Conservation (phyloP, 345 rosid species). For the Camelina neglecta region DNA sequence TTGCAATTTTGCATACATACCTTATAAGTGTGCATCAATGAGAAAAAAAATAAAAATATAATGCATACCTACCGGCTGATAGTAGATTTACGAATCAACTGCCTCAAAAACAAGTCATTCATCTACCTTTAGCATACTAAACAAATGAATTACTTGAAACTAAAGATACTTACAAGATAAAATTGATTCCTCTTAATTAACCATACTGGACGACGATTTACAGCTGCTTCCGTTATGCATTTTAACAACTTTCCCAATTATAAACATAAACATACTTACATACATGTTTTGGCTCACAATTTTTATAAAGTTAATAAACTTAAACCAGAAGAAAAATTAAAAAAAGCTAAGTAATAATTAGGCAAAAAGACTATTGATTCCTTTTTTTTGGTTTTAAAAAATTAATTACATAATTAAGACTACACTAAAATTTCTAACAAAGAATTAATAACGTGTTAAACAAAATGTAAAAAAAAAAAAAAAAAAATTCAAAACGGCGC, state of each 20-base stretch:
- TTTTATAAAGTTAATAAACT: no score
- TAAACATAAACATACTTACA: no score
- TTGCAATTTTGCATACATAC: not conserved
- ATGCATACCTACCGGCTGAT: not conserved
- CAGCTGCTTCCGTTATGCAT: not conserved
- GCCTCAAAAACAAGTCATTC: not conserved
- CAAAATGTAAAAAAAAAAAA: not conserved
- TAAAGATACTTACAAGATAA: not conserved
- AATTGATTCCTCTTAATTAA: no score
- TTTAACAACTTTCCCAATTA: no score
- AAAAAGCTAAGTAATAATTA: not conserved
- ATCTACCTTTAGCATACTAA: not conserved
- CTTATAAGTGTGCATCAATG: not conserved
- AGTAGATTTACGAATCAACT: not conserved
- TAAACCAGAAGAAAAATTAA: no score
- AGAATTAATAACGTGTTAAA: not conserved
- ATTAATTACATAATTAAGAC: constrained; percentile 36
- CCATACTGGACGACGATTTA: no score
- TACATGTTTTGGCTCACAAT: no score
- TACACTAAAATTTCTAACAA: constrained; percentile 18
- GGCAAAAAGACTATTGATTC: not conserved
- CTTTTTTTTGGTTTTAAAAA: not conserved
- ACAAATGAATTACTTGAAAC: not conserved
- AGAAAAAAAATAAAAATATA: not conserved
- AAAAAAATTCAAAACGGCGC: constrained; percentile 60